Conservation (phyloP, 495 filamentous ascomycete genomes). For the Lophiostoma macrostomum region DNA sequence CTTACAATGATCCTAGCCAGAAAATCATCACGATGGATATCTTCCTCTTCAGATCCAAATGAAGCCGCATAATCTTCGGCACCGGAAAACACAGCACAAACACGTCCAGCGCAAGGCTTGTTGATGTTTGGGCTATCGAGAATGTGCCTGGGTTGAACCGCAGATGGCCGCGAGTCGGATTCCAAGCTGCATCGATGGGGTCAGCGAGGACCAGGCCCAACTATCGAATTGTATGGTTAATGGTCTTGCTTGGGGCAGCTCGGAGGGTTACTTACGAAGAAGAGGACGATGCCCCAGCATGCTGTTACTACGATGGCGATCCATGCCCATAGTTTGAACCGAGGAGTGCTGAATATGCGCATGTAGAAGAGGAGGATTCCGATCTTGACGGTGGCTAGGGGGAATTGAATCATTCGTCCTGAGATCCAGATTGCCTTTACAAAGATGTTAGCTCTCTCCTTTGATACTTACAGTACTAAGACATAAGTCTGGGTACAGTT, state of each 20-base stretch:
- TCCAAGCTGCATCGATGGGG: slow-evolving; percentile 1
- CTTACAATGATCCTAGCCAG: slow-evolving; percentile 38
- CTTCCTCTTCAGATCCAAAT: slow-evolving; percentile 25
- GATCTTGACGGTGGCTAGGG: slow-evolving; percentile 17
- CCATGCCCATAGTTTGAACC: background rate
- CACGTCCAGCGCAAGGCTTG: slow-evolving; percentile 29
- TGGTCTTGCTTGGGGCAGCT: background rate
- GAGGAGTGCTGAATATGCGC: slow-evolving; percentile 10
- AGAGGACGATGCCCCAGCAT: slow-evolving; percentile 7
- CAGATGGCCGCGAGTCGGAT: background rate
- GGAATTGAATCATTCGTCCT: background rate
- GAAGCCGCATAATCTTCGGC: slow-evolving; percentile 24
- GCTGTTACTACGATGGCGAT: background rate
- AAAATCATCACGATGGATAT: slow-evolving; percentile 29
- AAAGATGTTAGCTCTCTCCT: too few relatives aligned
- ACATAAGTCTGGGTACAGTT: too few relatives aligned
- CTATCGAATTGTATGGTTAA: background rate
- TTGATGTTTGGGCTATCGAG: background rate
- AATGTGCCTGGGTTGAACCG: background rate
- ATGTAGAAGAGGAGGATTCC: slow-evolving; percentile 28
- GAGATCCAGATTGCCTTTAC: background rate
- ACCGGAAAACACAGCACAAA: slow-evolving; percentile 32
- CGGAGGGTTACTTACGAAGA: slow-evolving; percentile 3
- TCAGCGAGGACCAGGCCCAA: background rate
- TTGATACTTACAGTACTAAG: too few relatives aligned